These are phyloP conservation scores for Plasmodiophora brassicae DNA, from an alignment of 208 protist genomes.

Conservation along the genomic window DNA sequence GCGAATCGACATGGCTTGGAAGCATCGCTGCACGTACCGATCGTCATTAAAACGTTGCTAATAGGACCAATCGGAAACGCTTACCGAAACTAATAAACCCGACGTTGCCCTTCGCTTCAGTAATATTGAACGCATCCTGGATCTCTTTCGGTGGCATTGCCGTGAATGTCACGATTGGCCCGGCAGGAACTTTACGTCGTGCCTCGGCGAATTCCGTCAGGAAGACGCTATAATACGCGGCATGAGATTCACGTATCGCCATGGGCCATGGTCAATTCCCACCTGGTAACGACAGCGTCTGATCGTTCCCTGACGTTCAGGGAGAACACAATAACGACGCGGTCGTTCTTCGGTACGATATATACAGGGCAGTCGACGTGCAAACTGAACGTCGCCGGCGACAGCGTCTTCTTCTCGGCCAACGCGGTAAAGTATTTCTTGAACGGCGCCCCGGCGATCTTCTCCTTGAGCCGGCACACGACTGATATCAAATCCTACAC, in stretches of 20 bases:
- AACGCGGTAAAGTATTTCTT: background rate
- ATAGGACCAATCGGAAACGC: no score
- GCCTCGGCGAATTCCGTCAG: background rate
- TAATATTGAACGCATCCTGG: background rate
- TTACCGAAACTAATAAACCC: background rate
- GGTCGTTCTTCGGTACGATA: background rate
- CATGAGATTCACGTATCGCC: no score
- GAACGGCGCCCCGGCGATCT: background rate
- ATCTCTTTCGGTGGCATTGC: background rate
- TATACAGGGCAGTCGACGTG: background rate
- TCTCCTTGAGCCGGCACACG: background rate
- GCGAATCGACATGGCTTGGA: background rate
- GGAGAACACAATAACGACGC: background rate
- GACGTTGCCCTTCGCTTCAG: background rate
- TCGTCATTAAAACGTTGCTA: no score
- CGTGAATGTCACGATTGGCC: background rate
- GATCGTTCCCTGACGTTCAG: background rate
- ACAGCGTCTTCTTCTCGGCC: background rate
- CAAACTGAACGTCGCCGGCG: background rate
- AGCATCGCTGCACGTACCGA: no score
- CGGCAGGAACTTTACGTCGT: background rate
- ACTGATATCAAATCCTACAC: background rate
- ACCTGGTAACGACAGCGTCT: background rate
- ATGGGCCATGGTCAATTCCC: no score
- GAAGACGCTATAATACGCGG: no score